Base-by-base conservation (phyloP, 1,139 yeast species). In the Yamadazyma dushanensis region DNA sequence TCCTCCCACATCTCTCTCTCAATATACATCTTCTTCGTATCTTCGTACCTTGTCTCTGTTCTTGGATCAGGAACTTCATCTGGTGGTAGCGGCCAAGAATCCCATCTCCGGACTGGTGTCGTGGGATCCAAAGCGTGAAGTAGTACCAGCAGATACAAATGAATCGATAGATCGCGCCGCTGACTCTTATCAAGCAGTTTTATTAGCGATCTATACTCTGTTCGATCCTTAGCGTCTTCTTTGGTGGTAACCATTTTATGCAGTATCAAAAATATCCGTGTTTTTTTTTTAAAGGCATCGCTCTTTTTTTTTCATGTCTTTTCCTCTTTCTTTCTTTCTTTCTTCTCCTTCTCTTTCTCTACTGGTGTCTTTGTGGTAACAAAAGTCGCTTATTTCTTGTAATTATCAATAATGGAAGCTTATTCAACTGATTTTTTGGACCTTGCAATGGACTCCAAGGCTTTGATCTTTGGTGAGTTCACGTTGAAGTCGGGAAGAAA, bases 401-500 rank as follows among this genome's bases (percentile, higher is more conserved):
- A n/a, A n/a, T n/a, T n/a, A n/a, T n/a, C 19, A 5, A 21, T 4
- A 19, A 59, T 59, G 63, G 49, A 54, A 43, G 45, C 64, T 10
- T 80, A 76, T 59, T 83, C 83, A 59, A 67, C 78, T 41, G 71
- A 76, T 56, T 87, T 89, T 56, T 73, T 90, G 40, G 86, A 87
- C 54, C 75, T 80, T 47, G 96, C 97, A 18, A 70, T 89, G 46
- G 85, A 83, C 51, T 77, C 85, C 36, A 69, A 83, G 47, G 96
- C 97, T 8, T 74, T 90, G 51, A 79, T 81, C 55, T 92, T 92
- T 56, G 97, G 97, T 36, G 66, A 76, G 35, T 92, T 86, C 73
- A 86, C 95, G 17, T 73, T 92, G 57, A 92, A 92, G 61, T 84
- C 95, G 3, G 97, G 97, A 19, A 79, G 98, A 54, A 67, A 71